phyloP scores from a whole-genome alignment of 352 stramenopile species.

The Peronospora farinosa region DNA sequence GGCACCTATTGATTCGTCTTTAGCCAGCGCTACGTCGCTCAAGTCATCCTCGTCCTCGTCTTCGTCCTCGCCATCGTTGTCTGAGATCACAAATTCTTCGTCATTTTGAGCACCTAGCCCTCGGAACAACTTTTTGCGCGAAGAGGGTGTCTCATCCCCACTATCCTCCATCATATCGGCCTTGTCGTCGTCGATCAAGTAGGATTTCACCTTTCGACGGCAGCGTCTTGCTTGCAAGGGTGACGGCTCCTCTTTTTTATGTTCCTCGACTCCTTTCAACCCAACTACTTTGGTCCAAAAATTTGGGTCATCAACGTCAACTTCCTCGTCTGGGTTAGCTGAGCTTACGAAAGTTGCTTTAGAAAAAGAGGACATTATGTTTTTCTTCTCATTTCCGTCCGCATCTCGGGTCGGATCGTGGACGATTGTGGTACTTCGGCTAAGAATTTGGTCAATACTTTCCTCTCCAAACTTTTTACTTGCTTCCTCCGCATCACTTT shows the following conservation, averaged over 20 bases:
- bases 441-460: conserved; percentile 98
- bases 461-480: conserved; percentile 95
- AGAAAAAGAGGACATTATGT: conserved; percentile 86
- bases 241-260: conserved; percentile 58
- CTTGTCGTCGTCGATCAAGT: conserved; percentile 45
- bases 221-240: conserved; percentile 70
- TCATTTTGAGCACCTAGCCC: conserved; percentile 29
- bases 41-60: conserved; percentile 46
- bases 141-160: conserved; percentile 34
- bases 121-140: conserved; percentile 23
- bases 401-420: conserved; percentile 66
- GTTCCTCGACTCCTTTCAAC: conserved; percentile 60
- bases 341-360: conserved; percentile 91
- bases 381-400: conserved; percentile 56
- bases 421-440: conserved; percentile 80
- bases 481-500: conserved; percentile 86
- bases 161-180: conserved; percentile 38
- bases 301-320: conserved; percentile 90
- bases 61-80: conserved; percentile 27
- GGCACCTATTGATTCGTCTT: conserved; percentile 35
- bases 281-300: conserved; percentile 93
- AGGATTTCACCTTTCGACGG: conserved; percentile 67
- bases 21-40: conserved; percentile 36
- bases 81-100: conserved; percentile 74
- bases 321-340: conserved; percentile 73